A percentile compares a stretch with the other conserved stretches of the same genome.
Conservation (phyloP, 2,329 filamentous ascomycete species). For the Cladophialophora chaetospira region DNA sequence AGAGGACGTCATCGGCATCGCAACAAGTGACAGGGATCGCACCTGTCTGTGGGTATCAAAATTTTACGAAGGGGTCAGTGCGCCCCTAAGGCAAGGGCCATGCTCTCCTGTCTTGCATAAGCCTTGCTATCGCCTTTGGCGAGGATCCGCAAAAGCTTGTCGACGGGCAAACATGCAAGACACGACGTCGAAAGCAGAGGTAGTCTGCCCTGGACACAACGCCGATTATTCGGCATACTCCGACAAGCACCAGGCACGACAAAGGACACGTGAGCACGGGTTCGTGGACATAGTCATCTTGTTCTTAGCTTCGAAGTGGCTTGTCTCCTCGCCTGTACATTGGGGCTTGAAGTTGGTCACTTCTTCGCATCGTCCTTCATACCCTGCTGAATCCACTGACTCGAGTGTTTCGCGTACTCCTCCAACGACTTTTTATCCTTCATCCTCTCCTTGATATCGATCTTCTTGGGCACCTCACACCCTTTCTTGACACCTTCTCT, state of each 20-base stretch:
- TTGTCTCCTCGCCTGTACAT: no score
- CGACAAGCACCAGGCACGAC: not conserved
- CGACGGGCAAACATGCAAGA: not conserved
- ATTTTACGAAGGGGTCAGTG: not conserved
- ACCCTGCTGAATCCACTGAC: constrained; percentile 29
- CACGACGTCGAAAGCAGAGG: not conserved
- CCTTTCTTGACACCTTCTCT: constrained; percentile 76
- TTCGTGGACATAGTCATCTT: no score
- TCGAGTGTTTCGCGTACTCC: constrained; percentile 38
- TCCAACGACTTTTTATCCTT: constrained; percentile 57
- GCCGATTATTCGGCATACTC: not conserved
- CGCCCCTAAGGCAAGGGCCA: not conserved
- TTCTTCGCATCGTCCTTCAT: constrained; percentile 32
- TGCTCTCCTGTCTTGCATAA: not conserved
- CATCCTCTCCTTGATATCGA: constrained; percentile 60
- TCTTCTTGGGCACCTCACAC: constrained; percentile 67
- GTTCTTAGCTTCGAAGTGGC: no score
- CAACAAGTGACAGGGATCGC: no score
- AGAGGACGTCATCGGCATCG: not conserved
- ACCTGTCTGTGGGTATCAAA: not conserved
- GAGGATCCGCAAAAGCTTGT: not conserved
- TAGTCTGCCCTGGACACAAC: not conserved
- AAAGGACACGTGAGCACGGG: not conserved
- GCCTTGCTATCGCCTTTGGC: not conserved
- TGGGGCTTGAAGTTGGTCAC: constrained; percentile 2